A percentile compares a stretch with the other conserved stretches of the same genome.
Conservation (phyloP, 805 yeast genomes). For the Starmerella vaccinii region DNA sequence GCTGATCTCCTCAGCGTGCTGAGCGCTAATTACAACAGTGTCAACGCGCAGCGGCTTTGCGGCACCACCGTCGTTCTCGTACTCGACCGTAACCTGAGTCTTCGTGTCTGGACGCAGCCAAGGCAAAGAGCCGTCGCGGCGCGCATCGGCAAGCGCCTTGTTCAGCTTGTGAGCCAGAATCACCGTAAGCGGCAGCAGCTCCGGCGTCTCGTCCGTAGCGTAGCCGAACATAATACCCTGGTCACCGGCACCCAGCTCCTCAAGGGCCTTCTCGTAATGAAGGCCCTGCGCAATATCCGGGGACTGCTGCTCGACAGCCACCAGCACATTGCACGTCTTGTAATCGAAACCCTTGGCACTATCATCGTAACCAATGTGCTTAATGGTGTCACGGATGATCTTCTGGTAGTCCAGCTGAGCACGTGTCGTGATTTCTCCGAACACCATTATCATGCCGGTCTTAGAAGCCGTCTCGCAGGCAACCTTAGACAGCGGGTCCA, state of each 20-base stretch:
- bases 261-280: slow-evolving; percentile 87
- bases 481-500: slow-evolving; percentile 94
- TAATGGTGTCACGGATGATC: slow-evolving; percentile 94
- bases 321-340: slow-evolving; percentile 97
- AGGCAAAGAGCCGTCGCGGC: slow-evolving; percentile 86
- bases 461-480: slow-evolving; percentile 99
- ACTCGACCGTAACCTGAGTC: slow-evolving; percentile 98
- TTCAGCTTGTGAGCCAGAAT: slow-evolving; percentile 91
- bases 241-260: slow-evolving; percentile 99
- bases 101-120: slow-evolving; percentile 99
- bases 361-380: slow-evolving; percentile 94
- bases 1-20: slow-evolving; percentile 91
- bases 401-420: slow-evolving; percentile 94
- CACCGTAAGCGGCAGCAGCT: slow-evolving; percentile 89
- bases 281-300: slow-evolving; percentile 99
- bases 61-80: slow-evolving; percentile 88
- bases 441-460: slow-evolving; percentile 99
- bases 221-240: slow-evolving; percentile 99
- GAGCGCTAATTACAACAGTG: slow-evolving; percentile 94
- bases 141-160: slow-evolving; percentile 92
- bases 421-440: slow-evolving; percentile 98
- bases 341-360: slow-evolving; percentile 96
- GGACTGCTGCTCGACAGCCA: slow-evolving; percentile 98
- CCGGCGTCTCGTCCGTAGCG: slow-evolving; percentile 98
- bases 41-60: slow-evolving; percentile 93